These are phyloP conservation scores for Annulohypoxylon truncatum DNA, from an alignment of 2,329 filamentous ascomycete genomes.

Conservation along the genomic window DNA sequence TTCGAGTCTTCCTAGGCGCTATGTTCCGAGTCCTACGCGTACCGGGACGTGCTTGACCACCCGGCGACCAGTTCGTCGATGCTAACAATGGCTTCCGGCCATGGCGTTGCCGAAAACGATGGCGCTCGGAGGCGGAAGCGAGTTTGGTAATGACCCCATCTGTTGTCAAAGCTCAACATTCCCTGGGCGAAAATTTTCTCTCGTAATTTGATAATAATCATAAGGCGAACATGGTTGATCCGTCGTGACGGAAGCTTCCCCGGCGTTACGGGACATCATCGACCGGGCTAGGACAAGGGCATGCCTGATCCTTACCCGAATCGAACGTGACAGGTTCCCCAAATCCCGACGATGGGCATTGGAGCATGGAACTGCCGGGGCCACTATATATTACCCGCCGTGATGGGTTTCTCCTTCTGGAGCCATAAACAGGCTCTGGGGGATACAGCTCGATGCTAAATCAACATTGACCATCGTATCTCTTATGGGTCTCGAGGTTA, in stretches of 20 bases:
- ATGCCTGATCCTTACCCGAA: slow-evolving; percentile 36
- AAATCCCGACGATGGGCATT: slow-evolving; percentile 34
- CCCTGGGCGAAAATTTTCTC: slow-evolving; percentile 38
- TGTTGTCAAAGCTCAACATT: slow-evolving; percentile 31
- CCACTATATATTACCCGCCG: slow-evolving; percentile 12
- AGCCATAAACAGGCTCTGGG: neutral
- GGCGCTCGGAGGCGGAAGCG: slow-evolving; percentile 21
- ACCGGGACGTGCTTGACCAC: slow-evolving; percentile 18
- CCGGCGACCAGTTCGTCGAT: slow-evolving; percentile 23
- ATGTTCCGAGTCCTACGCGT: slow-evolving; percentile 6
- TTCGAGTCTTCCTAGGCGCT: slow-evolving; percentile 11
- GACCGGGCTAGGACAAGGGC: slow-evolving; percentile 31
- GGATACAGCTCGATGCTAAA: neutral
- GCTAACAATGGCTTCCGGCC: slow-evolving; percentile 15
- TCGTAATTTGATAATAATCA: slow-evolving; percentile 34
- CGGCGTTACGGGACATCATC: slow-evolving; percentile 37
- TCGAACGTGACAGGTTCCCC: slow-evolving; percentile 38
- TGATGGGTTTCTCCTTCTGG: slow-evolving; percentile 9
- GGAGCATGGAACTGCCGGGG: slow-evolving; percentile 35
- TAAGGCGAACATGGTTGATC: slow-evolving; percentile 33
- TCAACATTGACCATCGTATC: neutral
- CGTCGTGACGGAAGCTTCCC: slow-evolving; percentile 42
- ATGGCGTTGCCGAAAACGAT: slow-evolving; percentile 31
- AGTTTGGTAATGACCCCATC: slow-evolving; percentile 20
- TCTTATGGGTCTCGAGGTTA: neutral